phyloP scores from a whole-genome alignment of 2,329 filamentous ascomycete species.

The Fusarium devonianum region DNA sequence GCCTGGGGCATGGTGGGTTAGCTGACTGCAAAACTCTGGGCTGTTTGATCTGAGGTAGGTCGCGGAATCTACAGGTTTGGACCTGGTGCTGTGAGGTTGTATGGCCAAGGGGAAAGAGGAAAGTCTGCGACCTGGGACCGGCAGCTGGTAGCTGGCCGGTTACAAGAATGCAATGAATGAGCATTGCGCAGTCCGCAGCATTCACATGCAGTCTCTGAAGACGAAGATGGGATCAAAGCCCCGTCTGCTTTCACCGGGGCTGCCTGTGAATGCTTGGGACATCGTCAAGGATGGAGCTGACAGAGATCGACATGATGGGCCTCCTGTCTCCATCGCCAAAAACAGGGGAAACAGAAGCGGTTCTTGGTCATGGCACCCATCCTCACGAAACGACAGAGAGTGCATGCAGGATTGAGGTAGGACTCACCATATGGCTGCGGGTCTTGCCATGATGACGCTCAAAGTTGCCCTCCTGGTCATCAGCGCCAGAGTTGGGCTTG shows the following conservation, averaged over 20 bases:
- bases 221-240: not conserved
- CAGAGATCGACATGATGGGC: too few relatives aligned
- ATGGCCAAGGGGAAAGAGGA: not conserved
- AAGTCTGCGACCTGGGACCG: slow-evolving; percentile 2
- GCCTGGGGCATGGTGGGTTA: slow-evolving; percentile 65
- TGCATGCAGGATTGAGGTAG: not conserved
- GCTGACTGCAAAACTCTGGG: slow-evolving; percentile 17
- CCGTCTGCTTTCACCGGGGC: not conserved
- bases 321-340: too few relatives aligned
- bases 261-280: not conserved
- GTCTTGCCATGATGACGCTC: slow-evolving; percentile 80
- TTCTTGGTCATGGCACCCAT: too few relatives aligned
- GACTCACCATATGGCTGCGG: slow-evolving; percentile 83
- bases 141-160: not conserved
- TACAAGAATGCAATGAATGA: slow-evolving; percentile 4
- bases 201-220: slow-evolving; percentile 5
- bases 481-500: slow-evolving; percentile 64
- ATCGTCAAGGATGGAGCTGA: slow-evolving; percentile 1
- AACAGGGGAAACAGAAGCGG: too few relatives aligned
- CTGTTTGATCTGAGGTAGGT: not conserved
- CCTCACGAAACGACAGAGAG: too few relatives aligned
- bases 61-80: not conserved
- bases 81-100: not conserved
- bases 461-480: slow-evolving; percentile 59
- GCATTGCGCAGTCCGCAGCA: not conserved